Conservation (phyloP, 192 early-diverging fungal genomes). For the Gaertneriomyces semiglobifer region DNA sequence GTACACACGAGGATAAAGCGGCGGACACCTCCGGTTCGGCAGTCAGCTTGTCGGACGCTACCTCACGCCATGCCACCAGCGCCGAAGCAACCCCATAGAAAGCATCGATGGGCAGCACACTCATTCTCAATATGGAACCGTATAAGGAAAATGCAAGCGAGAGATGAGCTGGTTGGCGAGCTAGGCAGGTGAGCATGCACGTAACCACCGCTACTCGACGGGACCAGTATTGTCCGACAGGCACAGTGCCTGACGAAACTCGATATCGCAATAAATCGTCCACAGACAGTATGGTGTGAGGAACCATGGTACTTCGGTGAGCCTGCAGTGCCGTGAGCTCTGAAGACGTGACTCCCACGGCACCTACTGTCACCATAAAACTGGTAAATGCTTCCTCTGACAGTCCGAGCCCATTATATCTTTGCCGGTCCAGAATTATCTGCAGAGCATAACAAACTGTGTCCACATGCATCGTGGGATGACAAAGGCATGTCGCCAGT, state of each 20-base stretch:
- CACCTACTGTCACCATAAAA: slow-evolving; percentile 26
- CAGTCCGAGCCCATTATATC: neutral
- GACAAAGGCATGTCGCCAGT: slow-evolving; percentile 12
- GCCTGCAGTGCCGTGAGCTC: slow-evolving; percentile 10
- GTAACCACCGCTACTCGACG: too few species aligned
- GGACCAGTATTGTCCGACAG: neutral
- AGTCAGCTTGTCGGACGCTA: too few species aligned
- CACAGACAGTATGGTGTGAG: neutral
- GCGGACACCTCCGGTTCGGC: too few species aligned
- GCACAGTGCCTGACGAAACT: neutral
- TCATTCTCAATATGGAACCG: neutral
- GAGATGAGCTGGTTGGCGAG: neutral
- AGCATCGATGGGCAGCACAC: slow-evolving; percentile 13
- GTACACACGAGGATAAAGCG: too few species aligned
- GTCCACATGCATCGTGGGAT: neutral
- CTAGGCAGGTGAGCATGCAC: too few species aligned
- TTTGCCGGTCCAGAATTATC: slow-evolving; percentile 18
- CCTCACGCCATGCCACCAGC: too few species aligned
- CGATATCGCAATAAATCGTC: neutral
- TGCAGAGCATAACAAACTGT: slow-evolving; percentile 12
- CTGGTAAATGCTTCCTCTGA: slow-evolving; percentile 14
- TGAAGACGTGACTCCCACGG: slow-evolving; percentile 18
- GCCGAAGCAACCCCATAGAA: slow-evolving; percentile 19
- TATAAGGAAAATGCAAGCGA: neutral
- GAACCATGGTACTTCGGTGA: neutral